Evolutionary conservation across 768 basidiomycete genomes (phyloP).

Genomic region (Auriculariales sp.): DNA sequence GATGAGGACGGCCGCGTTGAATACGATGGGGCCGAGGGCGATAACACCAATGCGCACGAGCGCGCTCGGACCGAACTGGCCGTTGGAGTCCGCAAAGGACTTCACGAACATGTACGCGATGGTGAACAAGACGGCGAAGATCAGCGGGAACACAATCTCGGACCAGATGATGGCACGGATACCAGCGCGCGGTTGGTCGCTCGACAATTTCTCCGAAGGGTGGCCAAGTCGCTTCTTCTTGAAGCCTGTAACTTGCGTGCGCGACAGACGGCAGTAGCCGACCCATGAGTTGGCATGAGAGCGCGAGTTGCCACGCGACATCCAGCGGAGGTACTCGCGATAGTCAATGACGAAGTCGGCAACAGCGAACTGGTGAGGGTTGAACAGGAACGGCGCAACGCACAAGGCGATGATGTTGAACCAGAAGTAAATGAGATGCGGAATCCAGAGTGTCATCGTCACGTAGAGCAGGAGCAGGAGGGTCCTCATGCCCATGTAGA

Average conservation of each 20-base stretch:
- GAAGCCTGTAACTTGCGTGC: conserved; percentile 99
- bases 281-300: conserved; percentile 99
- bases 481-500: conserved; percentile 93
- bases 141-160: conserved; percentile 73
- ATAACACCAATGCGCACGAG: conserved; percentile 89
- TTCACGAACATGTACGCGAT: conserved; percentile 58
- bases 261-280: conserved; percentile 93
- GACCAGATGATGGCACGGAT: conserved; percentile 85
- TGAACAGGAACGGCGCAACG: conserved; percentile 94
- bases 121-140: conserved; percentile 75
- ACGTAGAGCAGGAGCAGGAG: conserved; percentile 87
- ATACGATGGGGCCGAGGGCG: conserved; percentile 87
- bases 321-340: conserved; percentile 97
- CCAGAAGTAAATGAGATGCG: conserved; percentile 96
- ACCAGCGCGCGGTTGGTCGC: conserved; percentile 79
- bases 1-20: conserved; percentile 81
- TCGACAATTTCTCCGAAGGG: conserved; percentile 89
- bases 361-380: conserved; percentile 98
- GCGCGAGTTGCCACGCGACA: conserved; percentile 95
- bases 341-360: conserved; percentile 96
- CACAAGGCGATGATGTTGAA: conserved; percentile 84
- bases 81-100: conserved; percentile 55
- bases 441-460: conserved; percentile 82
- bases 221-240: conserved; percentile 95
- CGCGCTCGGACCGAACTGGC: conserved; percentile 59